Conservation (phyloP, 805 yeast genomes). For the Pichia kluyveri region DNA sequence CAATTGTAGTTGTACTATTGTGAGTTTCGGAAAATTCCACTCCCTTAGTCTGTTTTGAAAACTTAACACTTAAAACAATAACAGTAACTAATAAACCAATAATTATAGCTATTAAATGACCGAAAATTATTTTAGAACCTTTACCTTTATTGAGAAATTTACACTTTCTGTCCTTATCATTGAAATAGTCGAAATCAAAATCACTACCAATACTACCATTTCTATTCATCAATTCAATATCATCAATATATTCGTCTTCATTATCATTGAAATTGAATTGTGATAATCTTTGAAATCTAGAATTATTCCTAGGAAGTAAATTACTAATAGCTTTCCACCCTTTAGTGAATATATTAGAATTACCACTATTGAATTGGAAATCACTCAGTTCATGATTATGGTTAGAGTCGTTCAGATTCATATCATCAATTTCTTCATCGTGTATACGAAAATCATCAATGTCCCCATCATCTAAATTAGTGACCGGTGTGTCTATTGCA, state of each 20-base stretch:
- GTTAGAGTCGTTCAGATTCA: constrained; percentile 12
- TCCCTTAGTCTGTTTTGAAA: background rate
- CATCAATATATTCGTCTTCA: constrained; percentile 5
- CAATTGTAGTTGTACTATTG: background rate
- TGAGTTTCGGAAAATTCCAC: background rate
- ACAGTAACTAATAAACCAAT: background rate
- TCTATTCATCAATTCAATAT: constrained; percentile 10
- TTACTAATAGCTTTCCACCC: background rate
- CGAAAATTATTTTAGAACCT: background rate
- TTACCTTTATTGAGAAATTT: background rate
- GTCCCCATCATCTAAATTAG: constrained; percentile 42
- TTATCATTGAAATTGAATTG: background rate
- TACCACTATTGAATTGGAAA: constrained; percentile 2
- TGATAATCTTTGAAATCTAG: background rate
- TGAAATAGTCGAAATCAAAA: constrained; percentile 1
- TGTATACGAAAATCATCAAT: constrained; percentile 24
- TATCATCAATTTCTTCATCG: constrained; percentile 9
- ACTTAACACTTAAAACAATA: background rate
- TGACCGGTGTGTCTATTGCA: constrained; percentile 44
- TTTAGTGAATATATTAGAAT: background rate
- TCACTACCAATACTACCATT: constrained; percentile 1
- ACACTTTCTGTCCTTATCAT: background rate
- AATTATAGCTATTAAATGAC: background rate
- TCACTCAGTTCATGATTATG: constrained; percentile 7
- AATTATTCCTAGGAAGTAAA: background rate